A percentile compares a stretch with the other conserved stretches of the same genome.
phyloP scores from a whole-genome alignment of 306 rosid species.

The Quillaja saponaria region DNA sequence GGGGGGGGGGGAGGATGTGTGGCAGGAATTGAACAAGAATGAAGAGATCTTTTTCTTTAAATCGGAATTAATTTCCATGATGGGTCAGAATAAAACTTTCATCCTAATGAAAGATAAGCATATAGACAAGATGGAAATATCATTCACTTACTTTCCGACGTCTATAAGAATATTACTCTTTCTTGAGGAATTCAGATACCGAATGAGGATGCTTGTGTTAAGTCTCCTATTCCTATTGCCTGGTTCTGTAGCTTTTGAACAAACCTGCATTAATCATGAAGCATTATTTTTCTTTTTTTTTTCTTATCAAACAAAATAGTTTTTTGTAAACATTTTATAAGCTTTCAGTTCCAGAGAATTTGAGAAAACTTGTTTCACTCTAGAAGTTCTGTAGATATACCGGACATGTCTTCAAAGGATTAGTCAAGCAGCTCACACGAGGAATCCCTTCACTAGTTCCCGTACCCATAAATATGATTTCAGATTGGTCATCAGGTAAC shows the following conservation, averaged over 20 bases:
- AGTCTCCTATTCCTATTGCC: slow-evolving; percentile 81
- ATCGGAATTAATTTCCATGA: too few species aligned
- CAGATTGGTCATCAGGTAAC: slow-evolving; percentile 43
- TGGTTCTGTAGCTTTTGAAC: slow-evolving; percentile 71
- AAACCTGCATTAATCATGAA: slow-evolving; percentile 50
- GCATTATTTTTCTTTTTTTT: slow-evolving; percentile 17
- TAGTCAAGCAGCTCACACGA: slow-evolving; percentile 79
- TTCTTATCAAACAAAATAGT: slow-evolving; percentile 3
- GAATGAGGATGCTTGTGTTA: slow-evolving; percentile 85
- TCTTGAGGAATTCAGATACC: slow-evolving; percentile 56
- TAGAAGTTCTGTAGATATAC: slow-evolving; percentile 34
- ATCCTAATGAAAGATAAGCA: slow-evolving; percentile 15
- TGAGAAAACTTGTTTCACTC: neutral
- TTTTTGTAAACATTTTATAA: slow-evolving; percentile 20
- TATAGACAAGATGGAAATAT: neutral
- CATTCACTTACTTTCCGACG: slow-evolving; percentile 81
- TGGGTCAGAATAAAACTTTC: neutral
- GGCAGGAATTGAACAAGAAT: too few species aligned
- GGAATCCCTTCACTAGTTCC: slow-evolving; percentile 99
- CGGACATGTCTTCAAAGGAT: slow-evolving; percentile 71
- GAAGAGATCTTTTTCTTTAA: too few species aligned
- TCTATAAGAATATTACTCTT: slow-evolving; percentile 67
- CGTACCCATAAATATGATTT: slow-evolving; percentile 76
- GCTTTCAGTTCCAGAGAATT: slow-evolving; percentile 16
- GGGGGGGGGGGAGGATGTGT: too few species aligned